Evolutionary conservation across 805 yeast genomes (phyloP).

Genomic region (Metschnikowia sp.): DNA sequence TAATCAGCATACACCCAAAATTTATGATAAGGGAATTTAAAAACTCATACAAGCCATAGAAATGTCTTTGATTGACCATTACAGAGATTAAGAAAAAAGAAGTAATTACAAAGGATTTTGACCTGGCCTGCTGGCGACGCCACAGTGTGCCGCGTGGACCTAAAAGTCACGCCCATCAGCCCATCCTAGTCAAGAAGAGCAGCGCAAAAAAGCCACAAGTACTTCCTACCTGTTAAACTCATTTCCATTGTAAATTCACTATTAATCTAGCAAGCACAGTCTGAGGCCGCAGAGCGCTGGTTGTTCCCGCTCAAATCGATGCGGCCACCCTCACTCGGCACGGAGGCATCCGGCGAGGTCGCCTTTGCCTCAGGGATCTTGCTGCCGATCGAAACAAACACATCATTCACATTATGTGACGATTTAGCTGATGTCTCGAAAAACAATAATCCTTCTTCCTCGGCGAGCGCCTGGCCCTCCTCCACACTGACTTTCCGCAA

Average conservation of each 20-base stretch:
- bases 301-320: slow-evolving; percentile 33
- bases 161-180: no score
- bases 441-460: slow-evolving; percentile 85
- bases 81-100: no score
- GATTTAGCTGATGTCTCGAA: slow-evolving; percentile 96
- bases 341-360: slow-evolving; percentile 11
- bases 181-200: no score
- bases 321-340: slow-evolving; percentile 15
- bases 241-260: neutral
- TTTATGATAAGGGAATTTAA: no score
- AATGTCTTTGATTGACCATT: no score
- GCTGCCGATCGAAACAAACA: slow-evolving; percentile 84
- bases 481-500: slow-evolving; percentile 76
- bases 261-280: slow-evolving; percentile 16
- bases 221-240: no score
- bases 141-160: no score
- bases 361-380: slow-evolving; percentile 59
- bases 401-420: slow-evolving; percentile 83
- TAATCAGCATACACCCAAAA: no score
- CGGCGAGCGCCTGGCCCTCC: slow-evolving; percentile 85
- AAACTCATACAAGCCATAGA: no score
- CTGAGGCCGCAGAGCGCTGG: slow-evolving; percentile 16
- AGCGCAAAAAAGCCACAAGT: no score
- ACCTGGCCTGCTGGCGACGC: no score
- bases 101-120: no score